Percentiles rank a stretch among this genome's conserved stretches.
phyloP scores from a whole-genome alignment of 129 eudicot genomes.

The Saussurea involucrata region DNA sequence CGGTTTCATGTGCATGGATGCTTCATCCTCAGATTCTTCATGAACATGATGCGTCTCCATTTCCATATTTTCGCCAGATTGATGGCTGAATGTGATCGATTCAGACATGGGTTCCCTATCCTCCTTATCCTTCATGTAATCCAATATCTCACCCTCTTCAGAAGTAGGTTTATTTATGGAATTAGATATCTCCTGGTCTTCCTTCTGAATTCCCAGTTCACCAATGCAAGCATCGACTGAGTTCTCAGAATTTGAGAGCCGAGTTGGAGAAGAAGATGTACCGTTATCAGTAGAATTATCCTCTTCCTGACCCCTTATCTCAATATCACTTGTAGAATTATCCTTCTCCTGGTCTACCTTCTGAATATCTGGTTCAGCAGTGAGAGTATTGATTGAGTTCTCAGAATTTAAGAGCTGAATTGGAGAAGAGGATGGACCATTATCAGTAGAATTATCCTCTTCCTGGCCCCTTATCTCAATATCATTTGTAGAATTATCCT shows the following conservation, averaged over 20 bases:
- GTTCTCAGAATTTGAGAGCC: not conserved
- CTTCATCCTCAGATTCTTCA: conserved; percentile 24
- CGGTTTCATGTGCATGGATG: conserved; percentile 4
- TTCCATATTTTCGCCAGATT: conserved; percentile 24
- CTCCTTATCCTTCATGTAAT: conserved; percentile 16
- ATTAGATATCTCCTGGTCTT: not conserved
- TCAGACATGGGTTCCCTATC: conserved; percentile 29
- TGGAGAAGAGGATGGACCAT: conserved; percentile 16
- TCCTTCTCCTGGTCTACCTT: conserved; percentile 20
- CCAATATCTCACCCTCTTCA: conserved; percentile 20
- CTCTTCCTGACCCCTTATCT: conserved; percentile 1
- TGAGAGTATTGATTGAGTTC: conserved; percentile 6
- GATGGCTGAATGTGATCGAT: conserved; percentile 8
- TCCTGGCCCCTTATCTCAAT: conserved; percentile 19
- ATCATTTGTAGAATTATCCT: conserved; percentile 9
- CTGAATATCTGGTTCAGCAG: conserved; percentile 24
- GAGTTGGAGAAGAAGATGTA: not conserved
- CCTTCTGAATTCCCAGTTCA: conserved; percentile 13
- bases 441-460: conserved; percentile 14
- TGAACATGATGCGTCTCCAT: not conserved
- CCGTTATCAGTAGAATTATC: conserved; percentile 1
- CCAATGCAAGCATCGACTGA: not conserved
- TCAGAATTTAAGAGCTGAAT: not conserved
- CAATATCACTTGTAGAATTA: not conserved
- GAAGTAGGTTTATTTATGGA: not conserved